Evolutionary conservation across 2,329 filamentous ascomycete genomes (phyloP), one percentile per base, ranked within the genome.

Genomic region (Beauveria sp.): DNA sequence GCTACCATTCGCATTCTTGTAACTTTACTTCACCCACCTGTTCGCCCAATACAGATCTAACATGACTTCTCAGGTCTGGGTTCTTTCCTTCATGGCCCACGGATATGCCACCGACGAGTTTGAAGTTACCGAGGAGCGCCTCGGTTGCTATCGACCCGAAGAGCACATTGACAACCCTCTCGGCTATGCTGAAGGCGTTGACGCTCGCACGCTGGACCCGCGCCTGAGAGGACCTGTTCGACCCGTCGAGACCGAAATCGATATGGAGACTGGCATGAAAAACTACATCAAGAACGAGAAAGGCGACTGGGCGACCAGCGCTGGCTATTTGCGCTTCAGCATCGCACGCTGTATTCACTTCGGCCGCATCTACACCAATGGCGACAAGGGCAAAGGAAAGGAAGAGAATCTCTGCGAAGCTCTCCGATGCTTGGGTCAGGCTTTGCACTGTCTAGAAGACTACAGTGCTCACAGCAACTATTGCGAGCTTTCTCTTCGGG

Each of bases 231-330:
- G 87, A 1, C 92, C 92, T 0, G 86, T 97, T 9, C 78, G 84
- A 63, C 81, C 83, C 5, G 74, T 83, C 46, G 90, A 94, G 70
- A 84, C 90, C 22, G 85, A 90, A 63, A 83, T 94, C 61, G 90
- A 94, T 68, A 76, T 77, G 40, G 77, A 82, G 6, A 94, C 90
- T 1, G 92, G 92, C n/a, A 96, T 99, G 93, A 99, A 97, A 76
- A 97, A 97, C 72, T 99, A 99, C 73, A 97, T 99, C 66, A 87
- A 93, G 63, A 97, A 97, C 69, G 93, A 97, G 72, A 79, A 77
- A 16, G 91, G 92, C 5, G 83, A 84, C 46, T 97, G 92, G 90
- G 91, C 92, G 1, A 99, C 94, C 22, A 96, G 92, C 64, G 79
- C 90, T 8, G 92, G 90, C 44, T 97, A 93, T 69, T 81, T 96